phyloP scores from a whole-genome alignment of 192 early-diverging fungal species.

The Coemansia sp. region DNA sequence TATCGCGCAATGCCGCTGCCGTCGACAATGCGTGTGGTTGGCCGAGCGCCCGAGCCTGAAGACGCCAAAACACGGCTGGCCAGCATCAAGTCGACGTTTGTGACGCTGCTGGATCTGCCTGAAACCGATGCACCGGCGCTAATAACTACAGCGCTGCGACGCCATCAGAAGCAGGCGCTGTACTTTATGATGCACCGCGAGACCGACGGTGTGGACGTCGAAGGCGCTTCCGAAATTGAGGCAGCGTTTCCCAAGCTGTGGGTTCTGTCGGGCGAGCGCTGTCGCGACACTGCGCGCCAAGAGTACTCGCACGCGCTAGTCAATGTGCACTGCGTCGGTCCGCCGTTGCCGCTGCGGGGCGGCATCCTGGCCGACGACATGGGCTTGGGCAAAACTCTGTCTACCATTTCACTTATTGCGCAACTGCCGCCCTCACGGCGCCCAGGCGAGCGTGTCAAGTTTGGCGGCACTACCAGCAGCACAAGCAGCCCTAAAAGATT shows the following conservation, averaged over 20 bases:
- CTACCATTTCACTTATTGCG: slow-evolving; percentile 32
- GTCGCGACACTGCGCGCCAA: background rate
- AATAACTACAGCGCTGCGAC: slow-evolving; percentile 60
- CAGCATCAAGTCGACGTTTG: slow-evolving; percentile 51
- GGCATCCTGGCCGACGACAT: slow-evolving; percentile 53
- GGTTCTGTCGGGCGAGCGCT: slow-evolving; percentile 6
- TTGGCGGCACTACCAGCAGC: slow-evolving; percentile 5
- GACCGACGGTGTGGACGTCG: slow-evolving; percentile 59
- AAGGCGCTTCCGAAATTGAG: slow-evolving; percentile 13
- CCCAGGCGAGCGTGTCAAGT: slow-evolving; percentile 40
- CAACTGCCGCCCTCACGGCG: slow-evolving; percentile 11
- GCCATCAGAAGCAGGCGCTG: slow-evolving; percentile 83
- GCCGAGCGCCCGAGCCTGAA: slow-evolving; percentile 11
- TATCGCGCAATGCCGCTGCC: slow-evolving; percentile 18
- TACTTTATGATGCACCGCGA: slow-evolving; percentile 78
- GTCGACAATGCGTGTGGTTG: slow-evolving; percentile 22
- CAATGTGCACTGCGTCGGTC: slow-evolving; percentile 27
- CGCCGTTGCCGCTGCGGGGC: slow-evolving; percentile 35
- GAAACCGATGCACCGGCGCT: slow-evolving; percentile 49
- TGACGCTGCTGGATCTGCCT: slow-evolving; percentile 50
- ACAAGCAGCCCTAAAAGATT: background rate
- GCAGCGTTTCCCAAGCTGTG: slow-evolving; percentile 41
- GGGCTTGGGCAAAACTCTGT: slow-evolving; percentile 53
- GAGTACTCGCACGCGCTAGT: slow-evolving; percentile 36
- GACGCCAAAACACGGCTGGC: slow-evolving; percentile 37